A percentile compares a stretch with the other conserved stretches of the same genome.
These are phyloP conservation scores for Halophytophthora polymorphica DNA, from an alignment of 352 stramenopile genomes.

Conservation along the genomic window DNA sequence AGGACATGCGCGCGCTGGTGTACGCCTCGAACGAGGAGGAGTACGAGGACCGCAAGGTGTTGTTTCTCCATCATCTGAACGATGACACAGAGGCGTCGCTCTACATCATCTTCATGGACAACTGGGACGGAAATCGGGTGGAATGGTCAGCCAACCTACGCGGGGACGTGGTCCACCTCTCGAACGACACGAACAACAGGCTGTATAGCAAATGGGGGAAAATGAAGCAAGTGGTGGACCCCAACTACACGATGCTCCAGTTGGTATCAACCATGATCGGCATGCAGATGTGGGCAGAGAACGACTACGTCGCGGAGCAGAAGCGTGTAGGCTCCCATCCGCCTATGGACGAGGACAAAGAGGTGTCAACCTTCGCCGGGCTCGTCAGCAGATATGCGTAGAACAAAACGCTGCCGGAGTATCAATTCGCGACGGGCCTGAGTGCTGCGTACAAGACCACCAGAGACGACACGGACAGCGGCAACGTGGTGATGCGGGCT, in stretches of 20 bases:
- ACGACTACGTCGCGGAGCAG: slow-evolving; percentile 6
- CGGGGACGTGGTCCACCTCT: background rate
- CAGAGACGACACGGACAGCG: too few species aligned
- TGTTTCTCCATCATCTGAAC: too few species aligned
- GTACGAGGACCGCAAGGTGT: too few species aligned
- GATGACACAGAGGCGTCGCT: background rate
- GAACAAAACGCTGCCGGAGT: too few species aligned
- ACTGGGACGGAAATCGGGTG: slow-evolving; percentile 1
- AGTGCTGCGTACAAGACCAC: too few species aligned
- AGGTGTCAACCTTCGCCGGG: too few species aligned
- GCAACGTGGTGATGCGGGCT: too few species aligned
- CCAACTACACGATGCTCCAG: background rate
- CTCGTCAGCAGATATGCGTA: too few species aligned
- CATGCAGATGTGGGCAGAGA: slow-evolving; percentile 1
- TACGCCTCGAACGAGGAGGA: too few species aligned
- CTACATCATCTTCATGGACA: slow-evolving; percentile 4
- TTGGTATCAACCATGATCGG: background rate
- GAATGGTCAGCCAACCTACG: slow-evolving; percentile 3
- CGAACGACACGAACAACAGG: slow-evolving; percentile 10
- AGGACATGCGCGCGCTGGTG: too few species aligned
- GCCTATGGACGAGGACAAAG: too few species aligned
- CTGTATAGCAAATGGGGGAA: slow-evolving; percentile 7
- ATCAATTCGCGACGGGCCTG: too few species aligned
- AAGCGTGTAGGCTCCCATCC: background rate
- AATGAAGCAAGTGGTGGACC: slow-evolving; percentile 1